Evolutionary conservation across 2,329 filamentous ascomycete species (phyloP).

Genomic region (Hypoxylon sp.): DNA sequence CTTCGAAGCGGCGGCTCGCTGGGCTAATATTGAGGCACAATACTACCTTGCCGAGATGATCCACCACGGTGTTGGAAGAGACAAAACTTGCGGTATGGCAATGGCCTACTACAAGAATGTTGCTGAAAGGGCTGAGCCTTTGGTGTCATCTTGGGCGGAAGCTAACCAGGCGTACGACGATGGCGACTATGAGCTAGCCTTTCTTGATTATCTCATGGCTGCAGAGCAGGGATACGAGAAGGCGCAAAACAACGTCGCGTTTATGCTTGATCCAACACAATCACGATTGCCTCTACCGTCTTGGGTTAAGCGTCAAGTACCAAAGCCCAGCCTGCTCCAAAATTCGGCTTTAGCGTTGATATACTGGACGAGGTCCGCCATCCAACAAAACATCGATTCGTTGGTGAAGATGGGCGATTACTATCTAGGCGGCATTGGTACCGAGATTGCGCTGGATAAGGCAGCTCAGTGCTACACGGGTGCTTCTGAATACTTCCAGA

Average conservation of each 20-base stretch:
- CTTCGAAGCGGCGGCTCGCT: conserved; percentile 86
- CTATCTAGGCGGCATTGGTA: conserved; percentile 86
- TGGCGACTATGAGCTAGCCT: conserved; percentile 82
- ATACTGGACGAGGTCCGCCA: conserved; percentile 94
- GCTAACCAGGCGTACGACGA: conserved; percentile 84
- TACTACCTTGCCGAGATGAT: conserved; percentile 93
- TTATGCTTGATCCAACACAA: conserved; percentile 80
- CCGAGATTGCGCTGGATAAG: conserved; percentile 78
- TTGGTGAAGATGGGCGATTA: conserved; percentile 99
- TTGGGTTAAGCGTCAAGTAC: conserved; percentile 60
- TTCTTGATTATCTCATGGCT: conserved; percentile 85
- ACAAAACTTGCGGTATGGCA: conserved; percentile 81
- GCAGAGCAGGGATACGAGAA: conserved; percentile 93
- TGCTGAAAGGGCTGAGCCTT: conserved; percentile 76
- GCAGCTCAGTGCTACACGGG: conserved; percentile 93
- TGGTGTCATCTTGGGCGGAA: conserved; percentile 83
- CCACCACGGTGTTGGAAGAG: conserved; percentile 81
- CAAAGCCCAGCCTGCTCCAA: conserved; percentile 57
- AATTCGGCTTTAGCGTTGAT: conserved; percentile 78
- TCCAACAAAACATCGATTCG: conserved; percentile 92
- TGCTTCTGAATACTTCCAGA: conserved; percentile 90
- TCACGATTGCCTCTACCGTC: conserved; percentile 69
- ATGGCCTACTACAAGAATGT: conserved; percentile 86
- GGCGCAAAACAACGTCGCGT: conserved; percentile 90
- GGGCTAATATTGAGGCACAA: conserved; percentile 87